Evolutionary conservation across 2,329 filamentous ascomycete species (phyloP).

Genomic region (Nigrospora sphaerica): DNA sequence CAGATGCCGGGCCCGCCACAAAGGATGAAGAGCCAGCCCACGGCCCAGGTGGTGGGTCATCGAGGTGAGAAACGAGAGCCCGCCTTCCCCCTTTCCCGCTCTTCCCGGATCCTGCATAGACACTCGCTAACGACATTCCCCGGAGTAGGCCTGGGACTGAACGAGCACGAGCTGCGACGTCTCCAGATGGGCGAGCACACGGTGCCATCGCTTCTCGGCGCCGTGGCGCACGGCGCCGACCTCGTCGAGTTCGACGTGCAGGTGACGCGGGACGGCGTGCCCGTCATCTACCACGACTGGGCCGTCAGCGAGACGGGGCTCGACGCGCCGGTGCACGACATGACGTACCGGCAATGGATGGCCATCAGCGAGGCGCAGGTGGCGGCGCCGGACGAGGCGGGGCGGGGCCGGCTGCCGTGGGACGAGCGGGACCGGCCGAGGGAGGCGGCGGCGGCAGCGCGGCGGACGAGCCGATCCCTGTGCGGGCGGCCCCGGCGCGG

Average conservation of each 20-base stretch:
- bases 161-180: background rate
- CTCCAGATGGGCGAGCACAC: conserved; percentile 2
- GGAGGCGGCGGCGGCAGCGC: background rate
- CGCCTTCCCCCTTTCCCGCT: too few relatives aligned
- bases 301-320: conserved; percentile 32
- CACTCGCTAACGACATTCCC: too few relatives aligned
- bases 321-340: conserved; percentile 29
- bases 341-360: conserved; percentile 29
- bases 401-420: background rate
- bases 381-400: conserved; percentile 1
- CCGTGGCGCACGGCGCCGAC: conserved; percentile 1
- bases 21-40: background rate
- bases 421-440: background rate
- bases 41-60: conserved; percentile 5
- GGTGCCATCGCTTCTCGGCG: background rate
- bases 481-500: conserved; percentile 5
- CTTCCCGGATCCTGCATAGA: too few relatives aligned
- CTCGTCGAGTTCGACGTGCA: conserved; percentile 30
- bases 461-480: background rate
- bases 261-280: conserved; percentile 29
- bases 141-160: background rate
- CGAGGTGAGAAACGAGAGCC: background rate
- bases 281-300: conserved; percentile 34
- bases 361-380: conserved; percentile 18
- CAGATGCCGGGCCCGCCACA: background rate